These are phyloP conservation scores for Lactarius vividus DNA, from an alignment of 768 basidiomycete genomes.

Conservation along the genomic window DNA sequence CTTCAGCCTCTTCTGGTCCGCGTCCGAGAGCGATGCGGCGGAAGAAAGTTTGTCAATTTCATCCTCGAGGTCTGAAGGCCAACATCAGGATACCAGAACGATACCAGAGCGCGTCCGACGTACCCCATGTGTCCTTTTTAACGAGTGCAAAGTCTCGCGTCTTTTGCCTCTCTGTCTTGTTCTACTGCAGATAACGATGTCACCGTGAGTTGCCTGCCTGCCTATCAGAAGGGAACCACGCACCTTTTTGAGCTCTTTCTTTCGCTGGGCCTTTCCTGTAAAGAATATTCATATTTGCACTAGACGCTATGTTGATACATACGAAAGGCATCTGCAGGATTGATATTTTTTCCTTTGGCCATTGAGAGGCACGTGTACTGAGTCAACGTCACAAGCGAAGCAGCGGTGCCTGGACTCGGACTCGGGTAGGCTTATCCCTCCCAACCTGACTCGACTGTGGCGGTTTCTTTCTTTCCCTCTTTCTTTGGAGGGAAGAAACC, in stretches of 20 bases:
- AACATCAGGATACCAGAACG: neutral
- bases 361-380: slow-evolving; percentile 40
- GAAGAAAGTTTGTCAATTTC: slow-evolving; percentile 70
- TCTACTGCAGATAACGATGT: slow-evolving; percentile 57
- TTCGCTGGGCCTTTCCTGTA: slow-evolving; percentile 85
- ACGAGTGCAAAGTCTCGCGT: slow-evolving; percentile 85
- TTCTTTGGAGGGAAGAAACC: slow-evolving; percentile 49
- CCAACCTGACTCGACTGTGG: slow-evolving; percentile 21
- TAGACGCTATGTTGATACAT: slow-evolving; percentile 36
- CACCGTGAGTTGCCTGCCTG: neutral
- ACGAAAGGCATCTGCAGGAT: slow-evolving; percentile 95
- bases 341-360: slow-evolving; percentile 82
- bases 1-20: slow-evolving; percentile 65
- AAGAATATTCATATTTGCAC: neutral
- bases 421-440: slow-evolving; percentile 21
- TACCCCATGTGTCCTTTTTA: slow-evolving; percentile 90
- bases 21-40: slow-evolving; percentile 39
- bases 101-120: slow-evolving; percentile 23
- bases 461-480: slow-evolving; percentile 40
- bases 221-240: slow-evolving; percentile 27
- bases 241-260: slow-evolving; percentile 96
- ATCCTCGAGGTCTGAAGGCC: slow-evolving; percentile 66
- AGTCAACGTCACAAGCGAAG: slow-evolving; percentile 30
- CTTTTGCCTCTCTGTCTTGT: slow-evolving; percentile 82
- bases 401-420: neutral